A percentile compares a stretch with the other conserved stretches of the same genome.
Evolutionary conservation across 169 alveolate species (phyloP).

Genomic region (Cryptosporidium ryanae): DNA sequence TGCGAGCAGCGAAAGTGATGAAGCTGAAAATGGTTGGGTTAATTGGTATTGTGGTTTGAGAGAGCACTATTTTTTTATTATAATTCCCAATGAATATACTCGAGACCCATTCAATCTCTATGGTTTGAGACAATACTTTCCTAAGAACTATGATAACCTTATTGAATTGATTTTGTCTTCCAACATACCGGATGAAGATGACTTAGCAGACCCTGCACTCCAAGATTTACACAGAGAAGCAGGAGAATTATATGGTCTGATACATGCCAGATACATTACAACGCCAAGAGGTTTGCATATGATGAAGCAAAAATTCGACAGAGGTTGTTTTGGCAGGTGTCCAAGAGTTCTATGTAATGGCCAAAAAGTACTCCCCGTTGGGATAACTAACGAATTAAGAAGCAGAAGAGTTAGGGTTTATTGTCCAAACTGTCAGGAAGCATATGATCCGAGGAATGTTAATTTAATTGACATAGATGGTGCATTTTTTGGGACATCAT

Average conservation of each 20-base stretch:
- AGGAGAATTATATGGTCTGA: slow-evolving; percentile 92
- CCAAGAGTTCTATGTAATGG: slow-evolving; percentile 97
- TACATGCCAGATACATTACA: slow-evolving; percentile 94
- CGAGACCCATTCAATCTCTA: slow-evolving; percentile 81
- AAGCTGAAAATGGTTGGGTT: slow-evolving; percentile 75
- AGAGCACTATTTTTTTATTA: slow-evolving; percentile 73
- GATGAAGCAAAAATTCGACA: slow-evolving; percentile 94
- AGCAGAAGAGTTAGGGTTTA: slow-evolving; percentile 92
- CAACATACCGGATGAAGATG: slow-evolving; percentile 79
- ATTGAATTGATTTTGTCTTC: slow-evolving; percentile 76
- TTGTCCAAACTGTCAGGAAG: slow-evolving; percentile 97
- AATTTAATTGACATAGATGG: slow-evolving; percentile 93
- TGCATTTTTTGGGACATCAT: slow-evolving; percentile 94
- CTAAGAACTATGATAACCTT: slow-evolving; percentile 70
- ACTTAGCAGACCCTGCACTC: slow-evolving; percentile 77
- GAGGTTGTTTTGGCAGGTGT: slow-evolving; percentile 96
- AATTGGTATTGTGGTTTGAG: slow-evolving; percentile 75
- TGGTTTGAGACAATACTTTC: slow-evolving; percentile 79
- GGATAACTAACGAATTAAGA: slow-evolving; percentile 92
- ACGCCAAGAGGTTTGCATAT: slow-evolving; percentile 91
- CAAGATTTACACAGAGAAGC: slow-evolving; percentile 89
- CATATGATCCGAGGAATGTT: slow-evolving; percentile 83
- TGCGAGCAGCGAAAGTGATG: slow-evolving; percentile 55
- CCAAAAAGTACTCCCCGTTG: slow-evolving; percentile 94
- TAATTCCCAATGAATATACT: slow-evolving; percentile 74